Evolutionary conservation across 768 basidiomycete genomes (phyloP), one percentile per base, ranked within the genome.

Genomic region (Xerocomellus intermedius): DNA sequence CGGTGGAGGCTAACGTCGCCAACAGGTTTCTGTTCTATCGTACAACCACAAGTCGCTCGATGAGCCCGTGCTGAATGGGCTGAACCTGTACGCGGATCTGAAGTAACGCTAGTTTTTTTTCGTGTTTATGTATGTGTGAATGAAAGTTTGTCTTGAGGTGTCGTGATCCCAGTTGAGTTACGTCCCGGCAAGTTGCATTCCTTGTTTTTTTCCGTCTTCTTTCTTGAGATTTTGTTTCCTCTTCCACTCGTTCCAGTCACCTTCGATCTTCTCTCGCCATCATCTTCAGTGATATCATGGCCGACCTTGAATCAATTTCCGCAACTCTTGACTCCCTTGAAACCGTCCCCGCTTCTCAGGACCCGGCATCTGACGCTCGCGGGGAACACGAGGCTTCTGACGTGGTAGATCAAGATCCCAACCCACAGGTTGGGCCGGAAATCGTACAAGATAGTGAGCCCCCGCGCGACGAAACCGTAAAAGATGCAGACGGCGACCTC

Each of bases 11-110:
- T 64, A 9, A 62, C 59, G 45, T 43, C 41, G 21, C 42, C 42
- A 14, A 37, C 57, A 92, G 91, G 79, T 94, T 51, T 82, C 88
- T 14, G 79, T 94, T 21, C 75, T 95, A 24, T 81, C 88, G 26
- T 96, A 97, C 70, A 92, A 93, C 62, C 94, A 95, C 73, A 77
- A 78, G 58, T 84, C 82, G 26, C 76, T 94, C 21, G 79, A 79
- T 21, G 93, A 95, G 71, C 91, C 93, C 8, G 82, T 83, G 14
- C 71, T 92, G 62, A 82, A 87, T 58, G 89, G 82, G 5, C 73
- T 93, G 61, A 93, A 93, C 65, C 60, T 91, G 67, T 80, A 82
- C 60, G 82, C 82, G 16, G 70, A 71, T 51, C 56, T 79, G 36
- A 65, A 61, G 50, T 77, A 61, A 55, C 33, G 35, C 22, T 48